Base-by-base conservation (phyloP, 75 land plant genomes). In the Azolla pinnata region DNA sequence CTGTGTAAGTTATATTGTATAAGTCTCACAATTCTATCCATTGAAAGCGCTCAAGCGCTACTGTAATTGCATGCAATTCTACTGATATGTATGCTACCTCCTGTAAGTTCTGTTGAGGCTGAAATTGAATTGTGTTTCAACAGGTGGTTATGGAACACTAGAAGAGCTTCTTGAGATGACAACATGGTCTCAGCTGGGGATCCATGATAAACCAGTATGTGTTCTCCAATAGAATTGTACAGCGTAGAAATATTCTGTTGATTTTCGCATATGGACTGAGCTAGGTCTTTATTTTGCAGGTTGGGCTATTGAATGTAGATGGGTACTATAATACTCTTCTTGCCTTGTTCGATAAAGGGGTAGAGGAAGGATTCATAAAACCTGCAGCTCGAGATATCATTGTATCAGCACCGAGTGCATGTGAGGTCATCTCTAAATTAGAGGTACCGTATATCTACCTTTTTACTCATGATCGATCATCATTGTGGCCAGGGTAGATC, bases 171-270 rank as follows among this genome's bases (percentile, higher is more conserved):
- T 86, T 7, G 90, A 86, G 62, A 82, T 83, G 18, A 83, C 84
- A 60, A 83, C 90, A 29, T 86, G 86, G 86, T 79, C 90, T 25
- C 86, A 86, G 59, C 85, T 86, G 60, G 83, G 90, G 31, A 86
- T 86, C 66, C 86, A 86, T 50, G 64, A 72, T 24, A 86, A 86
- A 62, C 90, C 86, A 19, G 90, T 83, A 62, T 46, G 62, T 52
- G 12, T 35, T 35, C 40, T 35, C 40, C 12, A 35, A 35, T 5
- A 35, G 40, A 35, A 35, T n/a, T n/a, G n/a, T n/a, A n/a, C n/a
- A n/a, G n/a, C n/a, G n/a, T n/a, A n/a, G n/a, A n/a, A n/a, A n/a
- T n/a, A n/a, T n/a, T n/a, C n/a, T n/a, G n/a, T n/a, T n/a, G n/a
- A n/a, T n/a, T n/a, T n/a, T n/a, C n/a, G n/a, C n/a, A n/a, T n/a